Conservation (phyloP, 1,284 basidiomycete genomes). For the Boletellus dicymbophilus region DNA sequence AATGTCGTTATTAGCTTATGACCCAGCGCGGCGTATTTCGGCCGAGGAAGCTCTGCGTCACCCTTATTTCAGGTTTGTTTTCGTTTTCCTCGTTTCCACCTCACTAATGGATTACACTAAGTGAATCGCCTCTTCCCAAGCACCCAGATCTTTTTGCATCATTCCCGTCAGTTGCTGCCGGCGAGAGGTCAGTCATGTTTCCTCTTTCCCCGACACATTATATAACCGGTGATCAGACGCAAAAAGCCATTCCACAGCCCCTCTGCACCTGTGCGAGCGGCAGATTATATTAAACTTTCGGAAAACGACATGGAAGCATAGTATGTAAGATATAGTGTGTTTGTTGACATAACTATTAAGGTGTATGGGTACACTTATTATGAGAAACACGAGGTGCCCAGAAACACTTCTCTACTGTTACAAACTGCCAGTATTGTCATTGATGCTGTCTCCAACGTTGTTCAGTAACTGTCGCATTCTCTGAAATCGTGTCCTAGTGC, state of each 20-base stretch:
- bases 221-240: conserved; percentile 46
- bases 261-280: conserved; percentile 68
- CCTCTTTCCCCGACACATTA: background rate
- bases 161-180: conserved; percentile 96
- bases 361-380: background rate
- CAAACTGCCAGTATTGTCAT: conserved; percentile 18
- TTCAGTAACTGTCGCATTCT: conserved; percentile 60
- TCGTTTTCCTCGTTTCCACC: background rate
- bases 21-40: conserved; percentile 82
- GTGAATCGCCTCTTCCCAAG: conserved; percentile 93
- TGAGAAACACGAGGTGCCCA: background rate
- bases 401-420: conserved; percentile 8
- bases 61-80: conserved; percentile 85
- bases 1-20: conserved; percentile 83
- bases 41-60: conserved; percentile 91
- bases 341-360: background rate
- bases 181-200: conserved; percentile 75
- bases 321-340: background rate
- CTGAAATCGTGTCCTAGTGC: conserved; percentile 61
- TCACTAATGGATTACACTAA: conserved; percentile 33
- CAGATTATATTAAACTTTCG: conserved; percentile 59
- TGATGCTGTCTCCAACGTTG: conserved; percentile 39
- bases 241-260: conserved; percentile 78
- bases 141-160: conserved; percentile 97
- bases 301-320: conserved; percentile 27